Percentiles rank a stretch among this genome's conserved stretches.
These are phyloP conservation scores for Xerophyta viscosa DNA, from an alignment of 106 monocot species.

Conservation along the genomic window DNA sequence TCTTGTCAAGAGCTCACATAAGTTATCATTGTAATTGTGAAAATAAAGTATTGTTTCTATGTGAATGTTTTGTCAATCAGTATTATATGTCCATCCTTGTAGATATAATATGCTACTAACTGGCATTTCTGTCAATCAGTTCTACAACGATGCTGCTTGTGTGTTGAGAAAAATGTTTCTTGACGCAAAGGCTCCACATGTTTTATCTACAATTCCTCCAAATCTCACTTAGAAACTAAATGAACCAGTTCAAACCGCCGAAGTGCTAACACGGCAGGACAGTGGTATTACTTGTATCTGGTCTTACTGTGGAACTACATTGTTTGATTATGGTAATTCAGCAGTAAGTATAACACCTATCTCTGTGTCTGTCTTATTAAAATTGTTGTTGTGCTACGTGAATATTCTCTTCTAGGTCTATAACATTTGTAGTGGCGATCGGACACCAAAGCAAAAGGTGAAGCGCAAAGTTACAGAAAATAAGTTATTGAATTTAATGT, in stretches of 20 bases:
- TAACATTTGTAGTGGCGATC: constrained; percentile 69
- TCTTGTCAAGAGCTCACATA: too few relatives aligned
- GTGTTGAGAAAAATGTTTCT: constrained; percentile 94
- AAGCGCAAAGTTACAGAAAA: constrained; percentile 97
- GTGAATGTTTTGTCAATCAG: too few relatives aligned
- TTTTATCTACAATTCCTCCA: constrained; percentile 86
- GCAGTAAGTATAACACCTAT: constrained; percentile 53
- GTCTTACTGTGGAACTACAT: constrained; percentile 89
- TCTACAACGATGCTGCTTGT: too few relatives aligned
- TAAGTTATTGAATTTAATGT: constrained; percentile 90
- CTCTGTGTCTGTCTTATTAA: not conserved
- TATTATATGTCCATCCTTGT: too few relatives aligned
- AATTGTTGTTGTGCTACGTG: not conserved
- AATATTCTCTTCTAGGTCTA: not conserved
- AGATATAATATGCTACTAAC: too few relatives aligned
- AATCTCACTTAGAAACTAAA: constrained; percentile 91
- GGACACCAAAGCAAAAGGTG: constrained; percentile 95
- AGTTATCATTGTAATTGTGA: too few relatives aligned
- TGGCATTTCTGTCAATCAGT: too few relatives aligned
- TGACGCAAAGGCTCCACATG: constrained; percentile 99
- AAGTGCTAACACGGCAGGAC: constrained; percentile 81
- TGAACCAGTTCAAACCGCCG: constrained; percentile 62
- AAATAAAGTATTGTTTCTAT: too few relatives aligned
- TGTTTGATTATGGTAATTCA: constrained; percentile 95
- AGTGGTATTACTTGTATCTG: constrained; percentile 90